These are phyloP conservation scores for Trichoderma asperelloides DNA, from an alignment of 495 filamentous ascomycete genomes.

Conservation along the genomic window DNA sequence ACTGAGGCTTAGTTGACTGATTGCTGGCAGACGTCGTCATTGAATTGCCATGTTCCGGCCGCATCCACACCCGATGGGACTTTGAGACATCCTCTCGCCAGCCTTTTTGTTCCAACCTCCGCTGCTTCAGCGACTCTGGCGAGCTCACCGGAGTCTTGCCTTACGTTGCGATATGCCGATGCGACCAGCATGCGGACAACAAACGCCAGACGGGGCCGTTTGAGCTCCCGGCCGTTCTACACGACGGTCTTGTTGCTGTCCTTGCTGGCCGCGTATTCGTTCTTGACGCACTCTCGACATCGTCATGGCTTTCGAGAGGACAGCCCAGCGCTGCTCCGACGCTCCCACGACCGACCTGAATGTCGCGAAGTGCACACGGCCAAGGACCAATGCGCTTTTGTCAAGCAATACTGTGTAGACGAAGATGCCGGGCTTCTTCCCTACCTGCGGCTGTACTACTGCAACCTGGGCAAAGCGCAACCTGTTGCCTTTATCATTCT, in stretches of 20 bases:
- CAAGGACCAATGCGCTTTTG: conserved; percentile 76
- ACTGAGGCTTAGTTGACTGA: background rate
- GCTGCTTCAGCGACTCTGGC: background rate
- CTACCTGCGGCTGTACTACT: conserved; percentile 91
- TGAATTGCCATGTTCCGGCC: background rate
- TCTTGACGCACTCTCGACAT: conserved; percentile 14
- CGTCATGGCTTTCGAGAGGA: background rate
- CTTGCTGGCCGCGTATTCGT: conserved; percentile 26
- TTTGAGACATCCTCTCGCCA: background rate
- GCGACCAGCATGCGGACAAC: conserved; percentile 8
- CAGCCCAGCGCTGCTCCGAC: conserved; percentile 7
- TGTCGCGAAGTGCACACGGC: conserved; percentile 75
- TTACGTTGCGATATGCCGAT: background rate
- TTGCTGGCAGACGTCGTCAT: background rate
- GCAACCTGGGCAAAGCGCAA: conserved; percentile 58
- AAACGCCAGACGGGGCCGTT: conserved; percentile 9
- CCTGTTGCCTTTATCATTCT: conserved; percentile 70
- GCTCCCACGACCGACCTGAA: conserved; percentile 32
- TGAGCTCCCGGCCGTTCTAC: conserved; percentile 31
- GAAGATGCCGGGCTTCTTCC: conserved; percentile 85
- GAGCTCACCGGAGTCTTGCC: no score
- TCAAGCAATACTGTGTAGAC: conserved; percentile 71
- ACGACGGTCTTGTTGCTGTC: conserved; percentile 26
- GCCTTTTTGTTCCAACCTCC: background rate
- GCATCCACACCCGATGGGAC: background rate